These are phyloP conservation scores for Areca catechu DNA, from an alignment of 176 grass and related monocot species.

Conservation along the genomic window DNA sequence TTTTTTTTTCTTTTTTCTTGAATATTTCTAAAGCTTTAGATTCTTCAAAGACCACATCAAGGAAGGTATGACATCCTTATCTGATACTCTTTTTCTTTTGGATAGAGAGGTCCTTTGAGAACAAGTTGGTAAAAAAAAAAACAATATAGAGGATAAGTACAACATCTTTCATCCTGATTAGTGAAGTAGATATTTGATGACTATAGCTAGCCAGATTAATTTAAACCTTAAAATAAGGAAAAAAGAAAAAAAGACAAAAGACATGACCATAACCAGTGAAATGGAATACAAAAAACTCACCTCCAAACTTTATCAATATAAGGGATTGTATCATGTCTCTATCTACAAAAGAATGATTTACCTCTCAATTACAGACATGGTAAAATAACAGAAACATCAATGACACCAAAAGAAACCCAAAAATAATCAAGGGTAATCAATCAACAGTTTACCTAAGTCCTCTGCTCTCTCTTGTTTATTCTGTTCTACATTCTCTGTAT, in stretches of 20 bases:
- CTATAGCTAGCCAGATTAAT: too few relatives aligned
- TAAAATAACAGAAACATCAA: not conserved
- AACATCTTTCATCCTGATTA: not conserved
- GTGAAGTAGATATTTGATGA: not conserved
- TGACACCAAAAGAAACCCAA: not conserved
- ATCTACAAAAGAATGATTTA: slow-evolving; percentile 94
- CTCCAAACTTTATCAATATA: slow-evolving; percentile 20
- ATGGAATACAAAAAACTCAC: slow-evolving; percentile 13
- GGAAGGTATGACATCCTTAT: slow-evolving; percentile 51
- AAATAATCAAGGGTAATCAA: not conserved
- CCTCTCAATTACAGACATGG: slow-evolving; percentile 7
- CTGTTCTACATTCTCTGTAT: slow-evolving; percentile 13
- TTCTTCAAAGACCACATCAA: slow-evolving; percentile 40
- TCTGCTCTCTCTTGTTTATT: slow-evolving; percentile 19
- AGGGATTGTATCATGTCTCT: slow-evolving; percentile 29
- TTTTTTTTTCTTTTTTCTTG: slow-evolving; percentile 2
- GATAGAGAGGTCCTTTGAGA: too few relatives aligned
- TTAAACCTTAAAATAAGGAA: not conserved
- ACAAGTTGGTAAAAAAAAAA: too few relatives aligned
- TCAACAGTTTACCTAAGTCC: not conserved
- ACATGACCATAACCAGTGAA: not conserved
- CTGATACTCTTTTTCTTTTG: not conserved
- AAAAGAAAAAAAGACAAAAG: not conserved
- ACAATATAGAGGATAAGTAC: too few relatives aligned
- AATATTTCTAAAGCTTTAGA: slow-evolving; percentile 24